Evolutionary conservation across 768 basidiomycete genomes (phyloP), one percentile per base, ranked within the genome.

Genomic region (Boletus coccyginus): DNA sequence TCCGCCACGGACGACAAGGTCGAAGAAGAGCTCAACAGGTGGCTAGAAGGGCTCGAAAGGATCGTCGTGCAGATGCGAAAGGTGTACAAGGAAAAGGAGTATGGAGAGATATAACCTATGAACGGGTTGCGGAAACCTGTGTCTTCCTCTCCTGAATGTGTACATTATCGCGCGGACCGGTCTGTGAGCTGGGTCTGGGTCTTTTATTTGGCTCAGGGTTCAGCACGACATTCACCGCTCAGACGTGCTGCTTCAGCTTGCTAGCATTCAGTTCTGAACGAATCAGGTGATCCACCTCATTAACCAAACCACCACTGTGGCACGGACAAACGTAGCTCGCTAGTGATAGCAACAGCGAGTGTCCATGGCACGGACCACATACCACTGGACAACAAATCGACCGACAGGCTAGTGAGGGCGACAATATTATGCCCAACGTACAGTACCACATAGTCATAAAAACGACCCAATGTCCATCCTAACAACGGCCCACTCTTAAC

Each of bases 1-100:
- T 52, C 65, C 6, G 63, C 58, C n/a, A 33, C 84, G 5, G 43
- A 73, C 10, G 81, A 83, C 53, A 78, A 80, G 53, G 77, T 91
- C 33, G 77, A 81, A 53, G 65, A 55, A 0, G 84, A 82, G 58
- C 73, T 91, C 17, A 64, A 70, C 29, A 77, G 75, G 52, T 91
- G 89, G 89, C 75, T 90, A 0, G 71, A 53, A 0, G 86, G 80
- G 0, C 75, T 91, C 13, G 80, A 85, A 46, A 71, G 43, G 21
- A 78, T 85, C 32, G 78, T 87, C 4, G 59, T 58, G 42, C 78
- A 79, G 48, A 73, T 88, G 67, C 75, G 74, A 55, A 60, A 50
- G 1, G 87, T 87, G 60, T 75, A 89, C 58, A 76, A 74, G 58
- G 75, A 81, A 59, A 85, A 82, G 40, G 77, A 75, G 16, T 78